Evolutionary conservation across 371 early-diverging fungal genomes (phyloP), one percentile per base, ranked within the genome.

Genomic region (Mucor lusitanicus): DNA sequence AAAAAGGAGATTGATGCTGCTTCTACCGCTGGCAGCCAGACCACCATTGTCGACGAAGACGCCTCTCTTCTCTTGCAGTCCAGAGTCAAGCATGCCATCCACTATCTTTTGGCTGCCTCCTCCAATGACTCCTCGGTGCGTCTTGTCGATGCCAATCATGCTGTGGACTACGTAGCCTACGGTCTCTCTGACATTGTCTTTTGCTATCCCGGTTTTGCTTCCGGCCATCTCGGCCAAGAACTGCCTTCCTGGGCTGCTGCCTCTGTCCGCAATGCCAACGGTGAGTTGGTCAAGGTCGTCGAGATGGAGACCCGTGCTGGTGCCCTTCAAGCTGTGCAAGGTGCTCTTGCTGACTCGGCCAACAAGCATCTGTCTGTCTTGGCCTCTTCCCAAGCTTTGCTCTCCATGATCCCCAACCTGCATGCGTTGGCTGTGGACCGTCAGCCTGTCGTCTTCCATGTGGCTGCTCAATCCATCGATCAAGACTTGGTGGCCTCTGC

Each of bases 361-460:
- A 61, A 65, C 65, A 69, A 88, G 87, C 17, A 65, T 68, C 13
- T 70, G 68, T 75, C 92, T 0, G 90, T 91, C 30, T 75, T 95
- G 56, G 82, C 92, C 0, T 84, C 90, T n/a, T 90, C 91, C 21
- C 88, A 86, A 46, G 91, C 93, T 0, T 82, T 96, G 53, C 79
- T 90, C 13, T 84, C 87, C 58, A 92, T 96, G 94, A 84, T 92
- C 37, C 92, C 94, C 33, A 88, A 91, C 70, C 81, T 96, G 75
- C 86, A 90, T 65, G 82, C 83, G 48, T 88, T 95, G 42, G 89
- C 86, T 21, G 74, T 80, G 19, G 78, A 83, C 17, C 74, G 77
- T 42, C 83, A 85, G 44, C 90, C 92, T 12, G 86, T 91, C 30
- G 95, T 95, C 7, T 85, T 96, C 73, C 95, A 96, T 71, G 92